Evolutionary conservation across 176 grass and related monocot genomes (phyloP).

Genomic region (Cenchrus americanus): DNA sequence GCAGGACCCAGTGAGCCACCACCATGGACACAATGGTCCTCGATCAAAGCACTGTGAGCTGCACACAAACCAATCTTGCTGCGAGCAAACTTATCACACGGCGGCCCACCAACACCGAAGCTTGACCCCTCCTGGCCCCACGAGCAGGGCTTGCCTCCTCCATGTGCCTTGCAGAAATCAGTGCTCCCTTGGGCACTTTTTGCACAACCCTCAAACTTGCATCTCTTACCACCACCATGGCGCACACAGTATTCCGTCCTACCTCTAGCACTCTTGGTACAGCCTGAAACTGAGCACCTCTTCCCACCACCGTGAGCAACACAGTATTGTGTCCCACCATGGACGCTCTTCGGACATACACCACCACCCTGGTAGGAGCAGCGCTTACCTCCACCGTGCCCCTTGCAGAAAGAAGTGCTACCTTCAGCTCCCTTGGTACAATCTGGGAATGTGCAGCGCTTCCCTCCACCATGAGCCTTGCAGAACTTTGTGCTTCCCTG

Average conservation of each 20-base stretch:
- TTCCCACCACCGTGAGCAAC: conserved; percentile 76
- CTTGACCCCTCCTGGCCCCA: conserved; percentile 49
- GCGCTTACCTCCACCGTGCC: conserved; percentile 82
- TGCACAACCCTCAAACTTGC: conserved; percentile 47
- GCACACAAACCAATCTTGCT: conserved; percentile 62
- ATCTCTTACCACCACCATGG: conserved; percentile 79
- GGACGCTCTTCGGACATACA: conserved; percentile 71
- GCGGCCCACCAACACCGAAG: conserved; percentile 32
- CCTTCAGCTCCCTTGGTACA: conserved; percentile 82
- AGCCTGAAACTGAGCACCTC: conserved; percentile 55
- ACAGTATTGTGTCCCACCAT: conserved; percentile 71
- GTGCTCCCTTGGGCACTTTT: conserved; percentile 79
- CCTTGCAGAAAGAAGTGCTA: conserved; percentile 78
- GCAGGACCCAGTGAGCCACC: conserved; percentile 49
- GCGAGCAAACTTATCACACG: conserved; percentile 64
- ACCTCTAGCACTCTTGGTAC: conserved; percentile 80
- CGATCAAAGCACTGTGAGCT: conserved; percentile 58
- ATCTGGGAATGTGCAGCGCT: conserved; percentile 78
- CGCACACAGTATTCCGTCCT: conserved; percentile 67
- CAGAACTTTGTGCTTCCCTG: conserved; percentile 83
- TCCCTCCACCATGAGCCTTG: conserved; percentile 82
- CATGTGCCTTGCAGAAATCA: conserved; percentile 72
- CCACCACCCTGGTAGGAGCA: conserved; percentile 72
- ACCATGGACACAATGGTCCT: conserved; percentile 58
- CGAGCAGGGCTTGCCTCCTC: conserved; percentile 60